These are phyloP conservation scores for Chenopodium berlandieri DNA, from an alignment of 148 eudicot species.

Conservation along the genomic window DNA sequence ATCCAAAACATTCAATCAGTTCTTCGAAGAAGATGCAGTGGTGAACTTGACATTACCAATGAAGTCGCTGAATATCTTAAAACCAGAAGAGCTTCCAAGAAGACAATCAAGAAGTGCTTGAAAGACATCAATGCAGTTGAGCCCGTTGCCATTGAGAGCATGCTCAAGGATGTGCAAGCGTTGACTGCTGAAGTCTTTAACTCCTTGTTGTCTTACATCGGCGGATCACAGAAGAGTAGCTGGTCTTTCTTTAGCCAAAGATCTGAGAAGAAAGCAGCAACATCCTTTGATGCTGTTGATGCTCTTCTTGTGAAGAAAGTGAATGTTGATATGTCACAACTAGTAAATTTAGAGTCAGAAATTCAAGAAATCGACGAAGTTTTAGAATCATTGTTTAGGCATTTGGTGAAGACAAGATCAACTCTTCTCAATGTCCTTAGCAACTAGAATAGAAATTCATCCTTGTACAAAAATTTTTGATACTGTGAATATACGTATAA, in stretches of 20 bases:
- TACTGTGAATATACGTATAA: neutral
- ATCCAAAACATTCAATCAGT: no score
- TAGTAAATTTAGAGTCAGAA: conserved; percentile 23
- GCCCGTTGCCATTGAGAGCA: no score
- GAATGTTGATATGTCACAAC: neutral
- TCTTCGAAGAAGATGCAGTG: no score
- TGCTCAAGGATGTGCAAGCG: neutral
- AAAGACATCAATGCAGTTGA: no score
- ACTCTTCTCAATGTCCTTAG: conserved; percentile 43
- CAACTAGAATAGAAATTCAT: conserved; percentile 20
- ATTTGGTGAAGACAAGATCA: conserved; percentile 41
- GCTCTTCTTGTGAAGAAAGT: conserved; percentile 9
- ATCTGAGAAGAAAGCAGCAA: neutral
- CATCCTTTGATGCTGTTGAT: conserved; percentile 20
- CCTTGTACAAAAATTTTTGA: neutral
- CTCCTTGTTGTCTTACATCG: conserved; percentile 16
- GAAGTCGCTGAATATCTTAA: no score
- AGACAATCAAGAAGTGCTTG: no score
- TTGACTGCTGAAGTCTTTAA: neutral
- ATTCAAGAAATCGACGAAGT: conserved; percentile 36
- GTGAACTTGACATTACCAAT: no score
- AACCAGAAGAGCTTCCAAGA: no score
- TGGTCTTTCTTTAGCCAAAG: conserved; percentile 19
- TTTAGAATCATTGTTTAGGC: conserved; percentile 38
- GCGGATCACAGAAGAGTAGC: conserved; percentile 5